phyloP scores from a whole-genome alignment of 805 yeast species.

The Kazachstania viticola region DNA sequence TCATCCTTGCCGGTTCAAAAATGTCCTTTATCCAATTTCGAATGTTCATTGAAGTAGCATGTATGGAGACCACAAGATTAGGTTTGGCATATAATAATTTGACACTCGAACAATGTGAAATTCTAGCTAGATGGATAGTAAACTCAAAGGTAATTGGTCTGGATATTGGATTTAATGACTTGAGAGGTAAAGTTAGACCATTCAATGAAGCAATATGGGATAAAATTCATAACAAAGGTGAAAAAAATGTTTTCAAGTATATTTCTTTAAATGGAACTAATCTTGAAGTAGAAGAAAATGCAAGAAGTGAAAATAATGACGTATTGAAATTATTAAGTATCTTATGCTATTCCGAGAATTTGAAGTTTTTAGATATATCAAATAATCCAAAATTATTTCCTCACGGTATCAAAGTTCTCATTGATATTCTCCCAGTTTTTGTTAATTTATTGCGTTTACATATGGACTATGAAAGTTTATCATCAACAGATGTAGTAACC shows the following conservation, averaged over 20 bases:
- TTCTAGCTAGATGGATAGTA: conserved; percentile 49
- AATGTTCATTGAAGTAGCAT: conserved; percentile 51
- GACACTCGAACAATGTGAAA: conserved; percentile 41
- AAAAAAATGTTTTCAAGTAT: conserved; percentile 29
- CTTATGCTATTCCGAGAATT: conserved; percentile 41
- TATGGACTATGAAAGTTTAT: conserved; percentile 56
- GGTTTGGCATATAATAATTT: conserved; percentile 77
- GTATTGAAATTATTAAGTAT: conserved; percentile 32
- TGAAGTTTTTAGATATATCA: conserved; percentile 68
- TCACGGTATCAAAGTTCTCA: conserved; percentile 37
- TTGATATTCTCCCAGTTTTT: conserved; percentile 60
- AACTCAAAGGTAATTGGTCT: conserved; percentile 45
- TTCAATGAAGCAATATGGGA: conserved; percentile 19
- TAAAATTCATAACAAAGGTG: conserved; percentile 15
- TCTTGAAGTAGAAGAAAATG: conserved; percentile 35
- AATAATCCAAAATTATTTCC: conserved; percentile 67
- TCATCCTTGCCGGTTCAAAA: conserved; percentile 73
- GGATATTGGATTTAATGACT: conserved; percentile 77
- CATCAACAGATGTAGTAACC: conserved; percentile 42
- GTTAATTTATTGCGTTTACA: conserved; percentile 53
- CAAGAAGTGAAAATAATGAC: conserved; percentile 26
- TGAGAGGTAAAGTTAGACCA: conserved; percentile 27
- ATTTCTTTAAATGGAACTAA: conserved; percentile 61
- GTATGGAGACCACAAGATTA: conserved; percentile 44
- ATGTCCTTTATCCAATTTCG: conserved; percentile 43